Evolutionary conservation across 768 basidiomycete species (phyloP).

Genomic region (Pleurotus cornucopiae): DNA sequence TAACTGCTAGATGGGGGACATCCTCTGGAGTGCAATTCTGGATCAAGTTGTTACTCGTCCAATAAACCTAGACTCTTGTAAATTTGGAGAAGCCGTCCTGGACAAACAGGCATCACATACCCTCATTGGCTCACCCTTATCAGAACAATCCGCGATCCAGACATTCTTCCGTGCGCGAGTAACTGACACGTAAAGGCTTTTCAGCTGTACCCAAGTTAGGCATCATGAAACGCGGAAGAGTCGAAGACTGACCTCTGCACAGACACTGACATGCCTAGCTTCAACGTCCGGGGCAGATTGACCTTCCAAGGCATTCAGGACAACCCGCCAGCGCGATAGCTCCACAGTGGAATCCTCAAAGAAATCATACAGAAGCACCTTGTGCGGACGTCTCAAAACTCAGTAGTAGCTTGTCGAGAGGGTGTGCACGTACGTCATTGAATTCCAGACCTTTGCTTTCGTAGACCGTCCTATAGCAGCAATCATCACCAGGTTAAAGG

Average conservation of each 20-base stretch:
- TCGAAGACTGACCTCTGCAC: constrained; percentile 42
- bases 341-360: constrained; percentile 60
- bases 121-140: constrained; percentile 52
- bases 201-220: constrained; percentile 37
- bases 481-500: neutral
- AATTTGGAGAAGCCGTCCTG: neutral
- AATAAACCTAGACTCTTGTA: constrained; percentile 36
- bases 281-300: constrained; percentile 16
- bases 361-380: constrained; percentile 76
- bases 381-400: neutral
- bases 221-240: neutral
- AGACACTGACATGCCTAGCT: constrained; percentile 48
- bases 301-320: constrained; percentile 39
- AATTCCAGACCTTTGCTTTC: constrained; percentile 69
- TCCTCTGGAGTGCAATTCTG: constrained; percentile 45
- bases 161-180: constrained; percentile 67
- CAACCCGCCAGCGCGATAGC: constrained; percentile 53
- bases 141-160: constrained; percentile 65
- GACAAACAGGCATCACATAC: constrained; percentile 25
- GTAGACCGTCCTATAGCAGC: constrained; percentile 41
- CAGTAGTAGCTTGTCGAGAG: neutral
- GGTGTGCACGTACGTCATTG: constrained; percentile 42
- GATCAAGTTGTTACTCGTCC: constrained; percentile 42
- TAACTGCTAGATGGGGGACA: constrained; percentile 49
- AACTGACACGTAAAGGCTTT: constrained; percentile 66